Percentiles rank a stretch among this genome's conserved stretches.
phyloP scores from a whole-genome alignment of 495 filamentous ascomycete species.

The Staphylotrichum longicolle region DNA sequence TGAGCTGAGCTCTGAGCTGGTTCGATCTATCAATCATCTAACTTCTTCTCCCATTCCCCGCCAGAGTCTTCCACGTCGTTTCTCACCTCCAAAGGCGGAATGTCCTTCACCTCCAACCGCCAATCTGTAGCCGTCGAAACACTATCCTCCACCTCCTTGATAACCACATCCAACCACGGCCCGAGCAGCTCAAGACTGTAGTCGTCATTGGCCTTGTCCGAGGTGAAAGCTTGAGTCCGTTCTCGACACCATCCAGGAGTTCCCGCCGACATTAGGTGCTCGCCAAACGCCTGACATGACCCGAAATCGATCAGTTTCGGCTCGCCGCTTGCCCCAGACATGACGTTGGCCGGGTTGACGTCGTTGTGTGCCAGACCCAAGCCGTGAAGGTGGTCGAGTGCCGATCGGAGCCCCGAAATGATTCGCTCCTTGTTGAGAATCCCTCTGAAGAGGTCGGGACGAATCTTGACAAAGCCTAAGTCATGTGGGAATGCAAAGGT shows the following conservation, averaged over 20 bases:
- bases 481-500: constrained; percentile 5
- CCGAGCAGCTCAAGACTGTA: neutral
- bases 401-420: constrained; percentile 35
- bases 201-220: neutral
- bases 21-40: too few relatives aligned
- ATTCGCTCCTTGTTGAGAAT: constrained; percentile 29
- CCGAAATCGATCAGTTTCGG: constrained; percentile 42
- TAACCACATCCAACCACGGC: neutral
- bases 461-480: constrained; percentile 26
- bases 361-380: constrained; percentile 44
- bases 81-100: neutral
- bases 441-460: neutral
- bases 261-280: neutral
- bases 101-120: neutral
- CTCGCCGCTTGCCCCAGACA: constrained; percentile 31
- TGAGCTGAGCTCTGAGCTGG: too few relatives aligned
- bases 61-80: too few relatives aligned
- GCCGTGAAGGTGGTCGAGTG: constrained; percentile 35
- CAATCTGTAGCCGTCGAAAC: neutral
- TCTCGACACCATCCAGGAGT: constrained; percentile 1
- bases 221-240: neutral
- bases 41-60: too few relatives aligned
- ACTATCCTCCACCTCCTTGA: neutral
- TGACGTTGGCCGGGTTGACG: constrained; percentile 40
- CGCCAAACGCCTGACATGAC: constrained; percentile 18